These are phyloP conservation scores for Emiliania huxleyi DNA, from an alignment of 78 protist genomes.

Conservation along the genomic window DNA sequence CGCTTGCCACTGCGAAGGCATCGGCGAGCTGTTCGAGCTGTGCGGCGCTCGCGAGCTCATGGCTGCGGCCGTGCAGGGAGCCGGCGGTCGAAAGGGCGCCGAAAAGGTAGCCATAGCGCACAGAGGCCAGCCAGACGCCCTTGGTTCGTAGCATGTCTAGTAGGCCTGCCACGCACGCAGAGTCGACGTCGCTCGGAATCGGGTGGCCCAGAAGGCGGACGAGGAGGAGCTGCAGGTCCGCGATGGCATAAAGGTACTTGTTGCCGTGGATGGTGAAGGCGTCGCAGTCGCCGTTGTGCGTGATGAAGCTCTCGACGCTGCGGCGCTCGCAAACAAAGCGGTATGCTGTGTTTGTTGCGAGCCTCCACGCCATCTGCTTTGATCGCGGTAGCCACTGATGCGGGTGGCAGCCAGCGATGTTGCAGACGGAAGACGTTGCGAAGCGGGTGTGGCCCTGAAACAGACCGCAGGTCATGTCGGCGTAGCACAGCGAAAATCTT, in stretches of 20 bases:
- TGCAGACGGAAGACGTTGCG: conserved; percentile 16
- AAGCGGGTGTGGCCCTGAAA: conserved; percentile 48
- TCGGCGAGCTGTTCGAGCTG: not conserved
- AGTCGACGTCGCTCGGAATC: not conserved
- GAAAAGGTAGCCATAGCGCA: conserved; percentile 12
- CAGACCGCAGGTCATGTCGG: not conserved
- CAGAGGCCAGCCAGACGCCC: conserved; percentile 27
- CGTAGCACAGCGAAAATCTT: not conserved
- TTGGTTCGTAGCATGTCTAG: conserved; percentile 26
- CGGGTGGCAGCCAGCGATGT: conserved; percentile 26
- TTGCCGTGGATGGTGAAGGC: not conserved
- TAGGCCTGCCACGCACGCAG: conserved; percentile 25
- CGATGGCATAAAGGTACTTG: not conserved
- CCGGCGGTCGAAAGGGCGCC: not conserved
- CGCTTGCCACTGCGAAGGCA: not conserved
- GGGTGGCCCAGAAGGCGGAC: not conserved
- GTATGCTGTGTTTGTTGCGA: not conserved
- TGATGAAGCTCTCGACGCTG: conserved; percentile 22
- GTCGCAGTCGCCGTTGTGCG: conserved; percentile 56
- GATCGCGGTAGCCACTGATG: not conserved
- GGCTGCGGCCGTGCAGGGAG: not conserved
- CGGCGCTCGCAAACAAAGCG: not conserved
- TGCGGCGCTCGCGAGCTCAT: not conserved
- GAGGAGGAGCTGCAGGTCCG: not conserved
- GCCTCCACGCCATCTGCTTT: not conserved